Percentiles rank a stretch among this genome's conserved stretches.
phyloP scores from a whole-genome alignment of 768 basidiomycete genomes.

The Pisolithus tinctorius region DNA sequence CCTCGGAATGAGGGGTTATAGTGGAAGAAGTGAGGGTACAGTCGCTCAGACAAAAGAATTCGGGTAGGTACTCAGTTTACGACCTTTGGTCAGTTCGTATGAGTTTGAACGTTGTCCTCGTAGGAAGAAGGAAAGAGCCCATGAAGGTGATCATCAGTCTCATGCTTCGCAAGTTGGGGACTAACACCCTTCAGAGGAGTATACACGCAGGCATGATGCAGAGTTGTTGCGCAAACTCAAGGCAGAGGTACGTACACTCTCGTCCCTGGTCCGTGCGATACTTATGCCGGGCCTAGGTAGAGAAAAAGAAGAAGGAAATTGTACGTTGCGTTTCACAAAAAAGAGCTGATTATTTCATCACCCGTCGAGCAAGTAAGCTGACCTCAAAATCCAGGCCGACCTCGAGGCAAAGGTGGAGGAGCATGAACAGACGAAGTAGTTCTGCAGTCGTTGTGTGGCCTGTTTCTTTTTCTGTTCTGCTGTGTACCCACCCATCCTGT shows the following conservation, averaged over 20 bases:
- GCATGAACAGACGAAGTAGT: slow-evolving; percentile 11
- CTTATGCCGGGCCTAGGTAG: slow-evolving; percentile 15
- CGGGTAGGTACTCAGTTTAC: slow-evolving; percentile 35
- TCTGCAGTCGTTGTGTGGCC: not conserved
- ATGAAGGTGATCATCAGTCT: slow-evolving; percentile 42
- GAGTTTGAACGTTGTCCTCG: slow-evolving; percentile 16
- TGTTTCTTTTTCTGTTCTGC: not conserved
- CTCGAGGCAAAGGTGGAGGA: slow-evolving; percentile 25
- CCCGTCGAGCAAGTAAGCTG: slow-evolving; percentile 7
- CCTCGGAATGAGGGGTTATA: slow-evolving; percentile 26
- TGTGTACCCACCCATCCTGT: not conserved
- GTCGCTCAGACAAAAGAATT: slow-evolving; percentile 60
- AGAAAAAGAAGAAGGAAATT: slow-evolving; percentile 25
- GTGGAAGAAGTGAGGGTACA: slow-evolving; percentile 44
- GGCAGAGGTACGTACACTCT: slow-evolving; percentile 37
- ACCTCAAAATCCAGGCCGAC: slow-evolving; percentile 17
- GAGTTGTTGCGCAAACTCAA: slow-evolving; percentile 54
- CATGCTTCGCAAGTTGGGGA: not conserved
- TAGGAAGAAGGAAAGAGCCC: slow-evolving; percentile 70
- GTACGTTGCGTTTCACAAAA: slow-evolving; percentile 18
- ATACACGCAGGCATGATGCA: slow-evolving; percentile 50
- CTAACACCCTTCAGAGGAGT: slow-evolving; percentile 47
- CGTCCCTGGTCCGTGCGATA: not conserved
- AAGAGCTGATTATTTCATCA: slow-evolving; percentile 10
- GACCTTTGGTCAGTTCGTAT: not conserved